Evolutionary conservation across 116 monocot genomes (phyloP), one percentile per base, ranked within the genome.

Genomic region (Zostera marina): DNA sequence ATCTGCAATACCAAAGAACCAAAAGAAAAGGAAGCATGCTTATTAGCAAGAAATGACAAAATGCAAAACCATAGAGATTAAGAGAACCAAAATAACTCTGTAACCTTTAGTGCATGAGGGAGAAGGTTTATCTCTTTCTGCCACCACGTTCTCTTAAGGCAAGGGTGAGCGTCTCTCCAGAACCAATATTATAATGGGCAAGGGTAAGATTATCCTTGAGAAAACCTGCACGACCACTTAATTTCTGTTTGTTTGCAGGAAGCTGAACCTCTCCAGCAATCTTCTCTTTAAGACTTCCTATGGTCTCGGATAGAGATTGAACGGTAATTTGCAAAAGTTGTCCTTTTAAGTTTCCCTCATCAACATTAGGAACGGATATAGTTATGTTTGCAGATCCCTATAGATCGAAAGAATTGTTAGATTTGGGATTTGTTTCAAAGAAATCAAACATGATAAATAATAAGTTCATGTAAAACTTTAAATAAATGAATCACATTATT

Each of bases 91-190:
- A 44, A 41, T 53, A 43, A 14, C 12, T n/a, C 39, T 9, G 7
- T 58, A 59, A 58, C 67, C 49, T 53, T 60, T 8, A 26, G 42
- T 24, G 25, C 43, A 45, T 16, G 6, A 14, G 15, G 32, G n/a
- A 0, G 43, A 42, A 41, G 9, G 42, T 19, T 69, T 63, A 89
- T 85, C 75, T 80, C 79, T 98, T 98, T 75, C 89, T 73, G 54
- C 96, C 96, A 70, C 96, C 96, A 81, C 96, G 90, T 70, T 96
- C 96, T 75, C 96, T 88, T 38, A 96, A 71, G 53, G 96, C 74
- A 59, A 96, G 82, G 41, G 76, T 68, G 10, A 96, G 51, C 7
- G 80, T 78, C 68, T 89, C 96, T 42, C 85, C 78, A 32, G 85
- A 72, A 9, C 69, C 68, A 65, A 96, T 73, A 62, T 96, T 96